phyloP scores from a whole-genome alignment of 139 green algal genomes.

The Ettlia oleoabundans region DNA sequence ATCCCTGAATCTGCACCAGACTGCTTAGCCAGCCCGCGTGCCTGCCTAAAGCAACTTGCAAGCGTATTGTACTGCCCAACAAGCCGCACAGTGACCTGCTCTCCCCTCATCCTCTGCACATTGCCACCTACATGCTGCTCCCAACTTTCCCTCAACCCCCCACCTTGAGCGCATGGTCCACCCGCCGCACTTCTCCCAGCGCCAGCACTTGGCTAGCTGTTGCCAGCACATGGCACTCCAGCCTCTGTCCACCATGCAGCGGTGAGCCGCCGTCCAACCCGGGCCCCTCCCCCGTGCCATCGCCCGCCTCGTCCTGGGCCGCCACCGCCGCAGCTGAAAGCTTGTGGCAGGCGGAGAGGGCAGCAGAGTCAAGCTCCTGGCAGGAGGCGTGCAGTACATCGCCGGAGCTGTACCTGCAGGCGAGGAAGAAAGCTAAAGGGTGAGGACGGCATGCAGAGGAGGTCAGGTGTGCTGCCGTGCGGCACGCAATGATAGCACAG shows the following conservation, averaged over 20 bases:
- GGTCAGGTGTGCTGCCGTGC: not conserved
- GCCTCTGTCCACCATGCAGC: not conserved
- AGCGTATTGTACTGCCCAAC: too few species aligned
- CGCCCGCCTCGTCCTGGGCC: not conserved
- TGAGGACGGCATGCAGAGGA: not conserved
- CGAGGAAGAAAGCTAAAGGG: too few species aligned
- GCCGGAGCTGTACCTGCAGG: slow-evolving; percentile 29
- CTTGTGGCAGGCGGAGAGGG: slow-evolving; percentile 28
- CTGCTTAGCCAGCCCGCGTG: too few species aligned
- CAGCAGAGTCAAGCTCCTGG: slow-evolving; percentile 41
- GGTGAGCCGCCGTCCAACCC: too few species aligned
- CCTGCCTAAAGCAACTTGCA: too few species aligned
- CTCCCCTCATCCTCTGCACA: too few species aligned
- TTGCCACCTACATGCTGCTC: too few species aligned
- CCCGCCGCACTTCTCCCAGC: slow-evolving; percentile 28
- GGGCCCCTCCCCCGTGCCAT: not conserved
- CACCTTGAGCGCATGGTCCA: slow-evolving; percentile 43
- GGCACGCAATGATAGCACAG: not conserved
- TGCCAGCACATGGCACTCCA: slow-evolving; percentile 46
- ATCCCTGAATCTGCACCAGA: too few species aligned
- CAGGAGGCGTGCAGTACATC: slow-evolving; percentile 38
- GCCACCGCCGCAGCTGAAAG: slow-evolving; percentile 19
- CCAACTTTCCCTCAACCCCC: too few species aligned
- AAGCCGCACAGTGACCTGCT: too few species aligned
- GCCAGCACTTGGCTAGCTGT: slow-evolving; percentile 33